Base-by-base conservation (phyloP, 148 eudicot species). In the Vaccinium macrocarpon region DNA sequence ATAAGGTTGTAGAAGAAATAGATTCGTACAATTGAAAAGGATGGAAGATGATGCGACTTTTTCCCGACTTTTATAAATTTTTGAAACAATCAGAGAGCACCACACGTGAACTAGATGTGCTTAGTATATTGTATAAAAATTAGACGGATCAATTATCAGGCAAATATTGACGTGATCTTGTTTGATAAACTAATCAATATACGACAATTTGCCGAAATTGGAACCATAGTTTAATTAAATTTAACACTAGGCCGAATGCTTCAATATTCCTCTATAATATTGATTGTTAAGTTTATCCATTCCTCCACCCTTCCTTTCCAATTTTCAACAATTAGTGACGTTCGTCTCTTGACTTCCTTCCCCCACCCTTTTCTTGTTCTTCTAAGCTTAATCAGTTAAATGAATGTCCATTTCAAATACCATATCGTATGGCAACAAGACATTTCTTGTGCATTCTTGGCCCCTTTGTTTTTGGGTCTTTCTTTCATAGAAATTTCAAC, bases 281-380 rank as follows among this genome's bases (percentile, higher is more conserved):
- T 68, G 73, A 68, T 68, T 13, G 73, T 27, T 25, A 27, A 68
- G 19, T 27, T 68, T 68, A 68, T 29, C 18, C 29, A 68, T 68
- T 27, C 4, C 38, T 14, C 73, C 2, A 51, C 53, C 11, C 29
- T 78, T 78, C 14, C 10, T 52, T 14, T 25, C 42, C 61, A 75
- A 46, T 52, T 78, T 78, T 78, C 80, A 78, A 52, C 38, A 15
- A 51, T 29, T 14, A 15, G 38, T 76, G 80, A 76, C 35, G 78
- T 75, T 75, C 53, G 7, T 48, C 49, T 75, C 78, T 75, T 48
- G 53, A 72, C 76, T 72, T 72, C 53, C 80, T 21, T 50, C 56
- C 23, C 23, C 52, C 80, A 35, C 80, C 25, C 25, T 52, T 78
- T 25, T 16, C 16, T 68, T 6, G 42, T 49, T 52, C 11, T 21